phyloP scores from a whole-genome alignment of 2,329 filamentous ascomycete species.

The Arthrobotrys musiformis region DNA sequence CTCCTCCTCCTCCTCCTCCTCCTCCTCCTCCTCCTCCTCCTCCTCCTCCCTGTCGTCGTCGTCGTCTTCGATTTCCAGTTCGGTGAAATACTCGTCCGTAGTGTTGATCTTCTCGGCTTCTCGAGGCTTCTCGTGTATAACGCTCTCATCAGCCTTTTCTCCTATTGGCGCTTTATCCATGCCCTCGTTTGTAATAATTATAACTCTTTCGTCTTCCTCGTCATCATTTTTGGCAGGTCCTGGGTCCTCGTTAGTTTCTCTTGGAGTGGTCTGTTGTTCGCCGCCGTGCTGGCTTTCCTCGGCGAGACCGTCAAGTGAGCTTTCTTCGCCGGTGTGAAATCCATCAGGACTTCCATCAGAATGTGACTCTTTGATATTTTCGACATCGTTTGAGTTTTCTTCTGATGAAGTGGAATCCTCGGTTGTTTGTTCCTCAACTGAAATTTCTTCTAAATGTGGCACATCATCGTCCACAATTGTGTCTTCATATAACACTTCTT shows the following conservation, averaged over 20 bases:
- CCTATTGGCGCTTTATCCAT: too few species aligned
- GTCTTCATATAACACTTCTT: background rate
- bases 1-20: background rate
- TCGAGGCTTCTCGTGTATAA: background rate
- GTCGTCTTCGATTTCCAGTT: background rate
- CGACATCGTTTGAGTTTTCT: background rate
- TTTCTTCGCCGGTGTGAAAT: background rate
- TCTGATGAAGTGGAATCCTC: background rate
- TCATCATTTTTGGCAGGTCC: too few species aligned
- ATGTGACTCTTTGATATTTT: background rate
- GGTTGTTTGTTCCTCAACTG: background rate
- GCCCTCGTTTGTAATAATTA: too few species aligned
- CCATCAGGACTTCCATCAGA: too few species aligned
- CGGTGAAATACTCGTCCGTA: background rate
- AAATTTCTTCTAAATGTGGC: background rate
- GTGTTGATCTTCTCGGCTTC: conserved; percentile 3
- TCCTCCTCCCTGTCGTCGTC: background rate
- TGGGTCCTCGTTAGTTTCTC: too few species aligned
- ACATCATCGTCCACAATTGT: background rate
- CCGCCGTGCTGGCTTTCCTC: background rate
- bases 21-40: background rate
- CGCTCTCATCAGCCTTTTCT: background rate
- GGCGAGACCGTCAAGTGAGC: background rate
- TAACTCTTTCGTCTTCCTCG: background rate
- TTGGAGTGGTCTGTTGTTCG: too few species aligned